A percentile compares a stretch with the other conserved stretches of the same genome.
Evolutionary conservation across 768 basidiomycete genomes (phyloP).

Genomic region (Suillus weaverae): DNA sequence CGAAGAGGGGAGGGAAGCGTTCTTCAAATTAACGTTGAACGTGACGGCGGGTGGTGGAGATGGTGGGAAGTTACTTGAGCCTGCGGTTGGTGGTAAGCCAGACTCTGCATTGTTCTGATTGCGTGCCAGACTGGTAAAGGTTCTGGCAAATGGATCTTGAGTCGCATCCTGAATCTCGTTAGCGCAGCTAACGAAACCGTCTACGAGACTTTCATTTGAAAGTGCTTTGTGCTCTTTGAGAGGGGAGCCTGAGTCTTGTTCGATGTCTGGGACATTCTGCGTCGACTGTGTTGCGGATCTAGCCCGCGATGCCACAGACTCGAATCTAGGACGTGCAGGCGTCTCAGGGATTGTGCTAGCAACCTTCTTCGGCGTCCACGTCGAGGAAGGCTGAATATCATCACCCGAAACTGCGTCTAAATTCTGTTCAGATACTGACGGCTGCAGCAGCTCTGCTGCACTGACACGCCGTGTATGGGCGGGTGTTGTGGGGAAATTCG

Average conservation of each 20-base stretch:
- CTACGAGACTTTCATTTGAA: background rate
- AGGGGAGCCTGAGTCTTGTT: constrained; percentile 2
- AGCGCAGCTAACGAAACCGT: background rate
- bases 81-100: background rate
- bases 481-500: constrained; percentile 2
- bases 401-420: background rate
- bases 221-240: constrained; percentile 6
- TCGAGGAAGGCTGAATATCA: background rate
- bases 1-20: constrained; percentile 13
- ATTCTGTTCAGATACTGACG: constrained; percentile 13
- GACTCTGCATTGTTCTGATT: background rate
- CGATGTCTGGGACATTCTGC: constrained; percentile 10
- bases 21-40: too few relatives aligned
- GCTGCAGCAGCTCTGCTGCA: constrained; percentile 26
- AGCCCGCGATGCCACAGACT: constrained; percentile 18
- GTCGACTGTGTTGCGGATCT: constrained; percentile 17
- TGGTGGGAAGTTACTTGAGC: background rate
- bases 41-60: background rate
- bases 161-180: background rate
- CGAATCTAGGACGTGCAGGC: constrained; percentile 19
- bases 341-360: constrained; percentile 16
- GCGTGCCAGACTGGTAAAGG: background rate
- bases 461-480: constrained; percentile 17
- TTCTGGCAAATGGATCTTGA: background rate
- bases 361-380: constrained; percentile 11